Base-by-base conservation (phyloP, 345 rosid genomes). In the Linum usitatissimum region DNA sequence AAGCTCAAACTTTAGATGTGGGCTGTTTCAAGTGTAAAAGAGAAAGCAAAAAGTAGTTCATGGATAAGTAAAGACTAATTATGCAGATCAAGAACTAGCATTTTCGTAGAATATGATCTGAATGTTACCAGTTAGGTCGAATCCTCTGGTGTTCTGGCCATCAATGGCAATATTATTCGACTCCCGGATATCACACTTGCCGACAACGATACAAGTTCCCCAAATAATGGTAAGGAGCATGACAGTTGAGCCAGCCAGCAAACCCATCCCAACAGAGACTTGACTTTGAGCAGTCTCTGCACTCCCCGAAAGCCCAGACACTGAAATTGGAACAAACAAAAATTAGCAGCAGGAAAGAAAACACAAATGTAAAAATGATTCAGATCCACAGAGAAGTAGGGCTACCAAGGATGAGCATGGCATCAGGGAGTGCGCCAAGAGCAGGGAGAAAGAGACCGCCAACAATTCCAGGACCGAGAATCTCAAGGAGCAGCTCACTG, bases 401-500 rank as follows among this genome's bases (percentile, higher is more conserved):
- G 36, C 60, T 78, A 92, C 99, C 97, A 19, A 90, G 77, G 61
- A 92, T 92, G 60, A 92, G 91, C 97, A 92, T 84, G 66, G 99
- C 99, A 60, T 92, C 99, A 0, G 99, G 99, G 48, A 92, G 91
- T 0, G 99, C 99, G 0, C 99, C 99, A 5, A 92, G 99, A 0
- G 82, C 68, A 14, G 99, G 99, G 64, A 92, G 91, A 62, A 92
- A 90, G 64, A 92, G 78, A 36, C 99, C 99, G 39, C 99, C 97
- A 13, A 92, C 75, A 21, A 92, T 82, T 0, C 99, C 99, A 23
- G 99, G 99, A 2, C 99, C 99, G 30, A 92, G 75, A 72, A 92
- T 90, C 86, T 85, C 85, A 14, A 92, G 86, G 68, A 92, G 65
- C 28, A 92, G 87, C 88, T 90, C 99, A 68, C 97, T 92, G 21